A percentile compares a stretch with the other conserved stretches of the same genome.
These are phyloP conservation scores for Aspergillus indologenus DNA, from an alignment of 495 filamentous ascomycete species.

Conservation along the genomic window DNA sequence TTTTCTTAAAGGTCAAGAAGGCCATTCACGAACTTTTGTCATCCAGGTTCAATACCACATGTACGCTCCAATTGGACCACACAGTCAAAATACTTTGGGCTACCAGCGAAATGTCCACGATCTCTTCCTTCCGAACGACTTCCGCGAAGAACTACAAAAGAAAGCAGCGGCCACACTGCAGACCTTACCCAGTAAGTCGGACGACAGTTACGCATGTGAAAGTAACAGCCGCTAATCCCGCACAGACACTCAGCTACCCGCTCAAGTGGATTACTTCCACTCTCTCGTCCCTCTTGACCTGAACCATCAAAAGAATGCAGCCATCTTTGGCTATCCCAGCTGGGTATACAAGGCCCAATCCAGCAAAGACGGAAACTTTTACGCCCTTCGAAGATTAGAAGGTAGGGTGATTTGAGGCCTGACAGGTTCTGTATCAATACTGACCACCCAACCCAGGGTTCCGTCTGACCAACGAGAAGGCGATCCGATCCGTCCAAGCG, in stretches of 20 bases:
- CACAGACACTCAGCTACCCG: constrained; percentile 66
- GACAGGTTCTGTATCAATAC: background rate
- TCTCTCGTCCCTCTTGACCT: constrained; percentile 88
- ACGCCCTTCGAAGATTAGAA: constrained; percentile 82
- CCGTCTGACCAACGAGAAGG: constrained; percentile 81
- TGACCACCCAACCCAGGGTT: constrained; percentile 47
- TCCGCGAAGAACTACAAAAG: constrained; percentile 85
- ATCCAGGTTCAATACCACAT: constrained; percentile 80
- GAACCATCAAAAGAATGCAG: constrained; percentile 68
- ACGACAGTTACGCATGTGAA: background rate
- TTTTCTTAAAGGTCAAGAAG: background rate
- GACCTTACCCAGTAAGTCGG: constrained; percentile 69
- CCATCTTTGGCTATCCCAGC: constrained; percentile 77
- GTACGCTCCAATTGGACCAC: constrained; percentile 82
- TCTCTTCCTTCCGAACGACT: constrained; percentile 80
- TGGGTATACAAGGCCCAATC: constrained; percentile 97
- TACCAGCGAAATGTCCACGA: constrained; percentile 86
- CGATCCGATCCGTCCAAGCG: constrained; percentile 78
- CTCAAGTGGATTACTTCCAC: constrained; percentile 79
- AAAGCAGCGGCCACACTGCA: constrained; percentile 83
- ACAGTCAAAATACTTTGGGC: constrained; percentile 69
- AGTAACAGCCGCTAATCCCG: constrained; percentile 11
- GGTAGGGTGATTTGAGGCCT: constrained; percentile 40
- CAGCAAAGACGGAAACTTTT: constrained; percentile 77
- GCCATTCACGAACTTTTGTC: constrained; percentile 7